Conservation (phyloP, 1,284 basidiomycete species). For the Ceratobasidium sp. region DNA sequence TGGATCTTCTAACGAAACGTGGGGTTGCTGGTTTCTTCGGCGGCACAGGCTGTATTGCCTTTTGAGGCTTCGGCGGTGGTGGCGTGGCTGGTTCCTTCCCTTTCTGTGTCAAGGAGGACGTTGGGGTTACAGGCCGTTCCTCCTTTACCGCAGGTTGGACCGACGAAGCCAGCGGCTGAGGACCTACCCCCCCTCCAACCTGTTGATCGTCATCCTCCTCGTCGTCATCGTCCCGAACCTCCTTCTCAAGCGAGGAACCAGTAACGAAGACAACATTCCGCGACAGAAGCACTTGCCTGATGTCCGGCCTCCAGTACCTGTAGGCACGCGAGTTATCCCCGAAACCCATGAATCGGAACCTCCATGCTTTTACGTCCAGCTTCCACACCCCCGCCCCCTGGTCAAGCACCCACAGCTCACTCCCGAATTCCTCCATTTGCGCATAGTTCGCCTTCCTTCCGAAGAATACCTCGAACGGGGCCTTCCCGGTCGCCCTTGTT, state of each 20-base stretch:
- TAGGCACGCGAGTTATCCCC: background rate
- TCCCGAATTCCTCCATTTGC: slow-evolving; percentile 11
- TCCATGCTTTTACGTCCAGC: background rate
- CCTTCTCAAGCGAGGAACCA: background rate
- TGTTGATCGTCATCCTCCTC: background rate
- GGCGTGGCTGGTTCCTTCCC: no score
- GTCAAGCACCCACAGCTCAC: background rate
- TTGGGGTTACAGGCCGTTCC: no score
- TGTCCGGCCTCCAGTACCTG: background rate
- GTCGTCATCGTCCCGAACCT: background rate
- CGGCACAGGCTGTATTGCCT: no score
- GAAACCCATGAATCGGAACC: background rate
- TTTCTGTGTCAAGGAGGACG: no score
- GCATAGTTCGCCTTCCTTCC: background rate
- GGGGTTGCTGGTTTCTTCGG: no score
- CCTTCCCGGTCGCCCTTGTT: background rate
- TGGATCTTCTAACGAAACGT: no score
- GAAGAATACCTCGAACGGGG: slow-evolving; percentile 5
- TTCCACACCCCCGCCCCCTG: background rate
- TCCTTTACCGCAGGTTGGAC: no score
- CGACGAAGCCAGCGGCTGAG: no score
- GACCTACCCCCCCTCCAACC: no score
- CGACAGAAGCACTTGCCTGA: background rate
- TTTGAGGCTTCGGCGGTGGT: no score
- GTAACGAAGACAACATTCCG: background rate